These are phyloP conservation scores for Reticulascus tulasneorum DNA, from an alignment of 2,329 filamentous ascomycete genomes.

Conservation along the genomic window DNA sequence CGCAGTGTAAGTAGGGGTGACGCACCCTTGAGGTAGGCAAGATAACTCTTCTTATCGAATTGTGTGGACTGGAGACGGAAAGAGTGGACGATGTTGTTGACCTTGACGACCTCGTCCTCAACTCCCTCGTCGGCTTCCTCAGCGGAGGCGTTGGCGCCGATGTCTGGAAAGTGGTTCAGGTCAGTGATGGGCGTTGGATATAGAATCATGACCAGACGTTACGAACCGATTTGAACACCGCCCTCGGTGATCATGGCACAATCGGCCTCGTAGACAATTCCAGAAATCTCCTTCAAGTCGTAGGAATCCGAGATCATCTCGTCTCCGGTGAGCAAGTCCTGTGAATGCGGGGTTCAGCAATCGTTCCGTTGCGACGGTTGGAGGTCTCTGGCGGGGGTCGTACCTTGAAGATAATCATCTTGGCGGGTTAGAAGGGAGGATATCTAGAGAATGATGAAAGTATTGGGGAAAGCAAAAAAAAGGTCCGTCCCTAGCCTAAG, in stretches of 20 bases:
- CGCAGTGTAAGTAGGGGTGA: constrained; percentile 2
- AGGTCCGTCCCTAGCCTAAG: no score
- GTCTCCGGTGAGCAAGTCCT: constrained; percentile 88
- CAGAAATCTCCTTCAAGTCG: constrained; percentile 75
- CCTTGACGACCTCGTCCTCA: constrained; percentile 67
- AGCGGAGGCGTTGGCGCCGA: constrained; percentile 93
- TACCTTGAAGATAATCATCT: constrained; percentile 73
- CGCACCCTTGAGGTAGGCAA: constrained; percentile 79
- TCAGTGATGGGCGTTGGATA: constrained; percentile 3
- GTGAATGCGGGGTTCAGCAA: constrained; percentile 24
- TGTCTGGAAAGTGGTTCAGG: constrained; percentile 50
- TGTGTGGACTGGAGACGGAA: constrained; percentile 79
- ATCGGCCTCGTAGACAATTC: constrained; percentile 83
- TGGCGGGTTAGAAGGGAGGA: constrained; percentile 40
- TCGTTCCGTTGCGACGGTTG: background rate
- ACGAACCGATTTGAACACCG: constrained; percentile 67
- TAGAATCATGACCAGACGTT: constrained; percentile 1
- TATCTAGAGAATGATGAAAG: no score
- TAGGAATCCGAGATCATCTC: constrained; percentile 97
- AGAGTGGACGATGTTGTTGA: constrained; percentile 90
- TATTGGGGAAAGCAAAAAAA: no score
- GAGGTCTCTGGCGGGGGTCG: constrained; percentile 16
- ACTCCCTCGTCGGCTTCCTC: constrained; percentile 76
- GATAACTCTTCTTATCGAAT: constrained; percentile 87
- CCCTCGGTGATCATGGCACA: constrained; percentile 85